Evolutionary conservation across 495 filamentous ascomycete species (phyloP).

Genomic region (Elasticomyces elasticus): DNA sequence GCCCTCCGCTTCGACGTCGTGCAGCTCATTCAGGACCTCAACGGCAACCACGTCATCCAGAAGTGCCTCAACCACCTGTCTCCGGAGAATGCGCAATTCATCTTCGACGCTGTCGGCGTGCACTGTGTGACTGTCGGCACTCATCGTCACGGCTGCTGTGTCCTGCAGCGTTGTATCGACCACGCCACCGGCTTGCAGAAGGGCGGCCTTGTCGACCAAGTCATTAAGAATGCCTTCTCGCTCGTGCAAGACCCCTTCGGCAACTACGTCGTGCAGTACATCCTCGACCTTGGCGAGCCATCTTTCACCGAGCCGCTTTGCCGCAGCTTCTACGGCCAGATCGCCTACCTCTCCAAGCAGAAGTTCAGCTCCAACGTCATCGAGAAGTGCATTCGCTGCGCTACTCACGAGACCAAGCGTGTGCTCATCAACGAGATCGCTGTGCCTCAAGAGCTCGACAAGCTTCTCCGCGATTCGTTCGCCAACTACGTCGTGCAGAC

Average conservation of each 20-base stretch:
- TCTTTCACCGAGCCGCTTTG: slow-evolving; percentile 79
- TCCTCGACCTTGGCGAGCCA: slow-evolving; percentile 78
- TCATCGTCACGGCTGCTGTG: slow-evolving; percentile 95
- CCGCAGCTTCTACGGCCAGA: slow-evolving; percentile 59
- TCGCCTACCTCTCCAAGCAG: slow-evolving; percentile 75
- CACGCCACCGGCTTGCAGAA: slow-evolving; percentile 88
- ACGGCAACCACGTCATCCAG: slow-evolving; percentile 97
- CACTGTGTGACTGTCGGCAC: slow-evolving; percentile 87
- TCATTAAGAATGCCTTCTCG: slow-evolving; percentile 67
- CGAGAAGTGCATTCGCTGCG: slow-evolving; percentile 88
- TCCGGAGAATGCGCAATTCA: slow-evolving; percentile 77
- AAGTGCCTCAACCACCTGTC: slow-evolving; percentile 93
- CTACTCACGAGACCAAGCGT: slow-evolving; percentile 56
- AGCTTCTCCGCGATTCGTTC: slow-evolving; percentile 77
- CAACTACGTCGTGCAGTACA: slow-evolving; percentile 98
- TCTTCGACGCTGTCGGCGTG: slow-evolving; percentile 82
- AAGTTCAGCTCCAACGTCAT: slow-evolving; percentile 99
- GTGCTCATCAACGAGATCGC: slow-evolving; percentile 79
- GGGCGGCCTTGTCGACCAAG: slow-evolving; percentile 70
- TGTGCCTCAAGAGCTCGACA: slow-evolving; percentile 62
- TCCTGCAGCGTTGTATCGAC: slow-evolving; percentile 94
- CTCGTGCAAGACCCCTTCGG: slow-evolving; percentile 95
- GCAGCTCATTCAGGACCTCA: slow-evolving; percentile 87
- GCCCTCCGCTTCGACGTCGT: slow-evolving; percentile 73
- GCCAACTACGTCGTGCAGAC: slow-evolving; percentile 98